phyloP scores from a whole-genome alignment of 108 stramenopile species.

The Ochromonas danica region DNA sequence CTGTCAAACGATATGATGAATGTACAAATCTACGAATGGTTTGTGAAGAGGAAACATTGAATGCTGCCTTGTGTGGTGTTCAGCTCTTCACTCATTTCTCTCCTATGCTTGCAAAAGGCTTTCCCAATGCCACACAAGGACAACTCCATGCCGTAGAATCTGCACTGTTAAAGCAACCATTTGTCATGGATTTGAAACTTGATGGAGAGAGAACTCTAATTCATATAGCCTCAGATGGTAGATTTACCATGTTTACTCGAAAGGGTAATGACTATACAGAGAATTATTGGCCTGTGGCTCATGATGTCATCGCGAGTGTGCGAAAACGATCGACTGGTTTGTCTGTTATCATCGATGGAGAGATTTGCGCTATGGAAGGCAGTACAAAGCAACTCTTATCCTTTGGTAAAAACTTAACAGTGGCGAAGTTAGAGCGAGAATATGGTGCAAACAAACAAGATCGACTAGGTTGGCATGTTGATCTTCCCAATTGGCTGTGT shows the following conservation, averaged over 20 bases:
- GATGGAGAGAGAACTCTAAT: constrained; percentile 51
- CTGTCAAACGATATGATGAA: constrained; percentile 18
- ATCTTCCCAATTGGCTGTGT: constrained; percentile 27
- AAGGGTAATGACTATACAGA: constrained; percentile 51
- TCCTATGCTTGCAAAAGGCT: constrained; percentile 34
- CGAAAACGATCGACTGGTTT: not conserved
- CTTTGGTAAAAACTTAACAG: constrained; percentile 44
- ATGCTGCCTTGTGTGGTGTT: not conserved
- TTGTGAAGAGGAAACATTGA: constrained; percentile 28
- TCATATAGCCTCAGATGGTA: constrained; percentile 39
- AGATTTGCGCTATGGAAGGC: constrained; percentile 47
- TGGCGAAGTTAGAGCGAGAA: constrained; percentile 32
- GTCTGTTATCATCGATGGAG: constrained; percentile 37
- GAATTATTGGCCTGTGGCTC: constrained; percentile 45
- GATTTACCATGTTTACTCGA: constrained; percentile 46
- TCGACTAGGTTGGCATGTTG: constrained; percentile 2
- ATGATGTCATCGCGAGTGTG: constrained; percentile 37
- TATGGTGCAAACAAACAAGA: not conserved
- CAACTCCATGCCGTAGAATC: constrained; percentile 6
- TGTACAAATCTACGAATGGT: constrained; percentile 26
- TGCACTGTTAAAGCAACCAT: not conserved
- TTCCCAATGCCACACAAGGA: not conserved
- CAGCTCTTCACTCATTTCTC: constrained; percentile 20
- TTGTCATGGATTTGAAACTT: constrained; percentile 41
- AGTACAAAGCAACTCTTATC: constrained; percentile 35